Conservation (phyloP, 2,329 filamentous ascomycete species). For the Botrytis hyacinthi region DNA sequence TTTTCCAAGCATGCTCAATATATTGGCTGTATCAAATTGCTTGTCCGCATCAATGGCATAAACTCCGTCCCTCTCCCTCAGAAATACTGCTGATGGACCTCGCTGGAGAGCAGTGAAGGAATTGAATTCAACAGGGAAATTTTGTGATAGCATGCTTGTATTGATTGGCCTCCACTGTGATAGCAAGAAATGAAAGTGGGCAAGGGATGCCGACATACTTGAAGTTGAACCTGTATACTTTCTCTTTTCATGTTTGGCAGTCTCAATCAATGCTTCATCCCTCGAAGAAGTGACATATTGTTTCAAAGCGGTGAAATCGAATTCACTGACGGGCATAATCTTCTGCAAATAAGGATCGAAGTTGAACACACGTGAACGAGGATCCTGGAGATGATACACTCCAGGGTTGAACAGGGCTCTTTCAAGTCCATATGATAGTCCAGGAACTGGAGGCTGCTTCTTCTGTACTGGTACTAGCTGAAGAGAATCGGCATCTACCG, state of each 20-base stretch:
- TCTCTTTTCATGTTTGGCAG: slow-evolving; percentile 64
- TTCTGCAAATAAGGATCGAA: slow-evolving; percentile 92
- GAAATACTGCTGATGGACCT: slow-evolving; percentile 75
- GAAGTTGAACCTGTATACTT: slow-evolving; percentile 95
- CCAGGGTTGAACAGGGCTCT: slow-evolving; percentile 90
- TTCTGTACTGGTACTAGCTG: slow-evolving; percentile 34
- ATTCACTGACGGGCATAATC: slow-evolving; percentile 91
- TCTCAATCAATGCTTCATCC: slow-evolving; percentile 66
- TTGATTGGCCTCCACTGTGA: slow-evolving; percentile 79
- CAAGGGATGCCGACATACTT: slow-evolving; percentile 84
- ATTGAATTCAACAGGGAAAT: slow-evolving; percentile 59
- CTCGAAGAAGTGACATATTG: slow-evolving; percentile 89
- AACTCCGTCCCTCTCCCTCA: slow-evolving; percentile 76
- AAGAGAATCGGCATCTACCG: slow-evolving; percentile 32
- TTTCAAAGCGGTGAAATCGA: slow-evolving; percentile 84
- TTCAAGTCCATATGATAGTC: slow-evolving; percentile 38
- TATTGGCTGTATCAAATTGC: slow-evolving; percentile 77
- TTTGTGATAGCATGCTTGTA: slow-evolving; percentile 61
- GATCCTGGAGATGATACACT: slow-evolving; percentile 88
- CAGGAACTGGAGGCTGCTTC: slow-evolving; percentile 35
- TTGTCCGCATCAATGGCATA: slow-evolving; percentile 98
- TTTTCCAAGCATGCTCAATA: slow-evolving; percentile 88
- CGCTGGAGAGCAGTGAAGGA: slow-evolving; percentile 72
- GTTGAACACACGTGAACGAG: slow-evolving; percentile 84
- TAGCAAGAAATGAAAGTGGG: slow-evolving; percentile 90